Evolutionary conservation across 306 rosid species (phyloP), one percentile per base, ranked within the genome.

Genomic region (Trichosanthes truncata): DNA sequence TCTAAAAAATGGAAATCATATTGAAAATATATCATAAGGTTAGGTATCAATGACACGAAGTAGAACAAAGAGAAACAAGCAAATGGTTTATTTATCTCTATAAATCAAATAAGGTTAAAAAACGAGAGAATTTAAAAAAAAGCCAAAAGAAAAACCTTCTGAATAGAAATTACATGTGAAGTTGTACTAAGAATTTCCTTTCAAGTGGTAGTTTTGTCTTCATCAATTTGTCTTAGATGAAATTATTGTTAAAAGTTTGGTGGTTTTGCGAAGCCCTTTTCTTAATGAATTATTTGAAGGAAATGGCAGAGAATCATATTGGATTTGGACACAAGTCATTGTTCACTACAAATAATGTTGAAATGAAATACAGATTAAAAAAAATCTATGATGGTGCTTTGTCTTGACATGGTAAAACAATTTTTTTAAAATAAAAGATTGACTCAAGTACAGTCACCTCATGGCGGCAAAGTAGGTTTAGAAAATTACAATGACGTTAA

Each of bases 311-410:
- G 74, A 68, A 68, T 68, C 51, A 35, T n/a, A 41, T 41, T 69
- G 76, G 76, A 69, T 69, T 69, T 21, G 51, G 76, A 69, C 76
- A 43, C 35, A 43, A 69, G 36, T 69, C 29, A 8, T 66, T 66
- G 12, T 10, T 69, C 33, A 45, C 17, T 69, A 11, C 79, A 0
- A 76, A 76, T 51, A 51, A 25, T 6, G 67, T n/a, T 17, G 43
- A 33, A 25, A 74, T 15, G 3, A 46, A 29, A 48, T 13, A 73
- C 3, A 74, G 41, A n/a, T n/a, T n/a, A 13, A 23, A 38, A 5
- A 18, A 41, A 7, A 25, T 48, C 5, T 12, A 17, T 43, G 48
- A 7, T 26, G 20, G 4, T 74, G 29, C 18, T 46, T 73, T 74
- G 43, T 26, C 60, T 4, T 21, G 7, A 25, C 18, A 72, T 45